These are phyloP conservation scores for Prunus padus DNA, from an alignment of 306 rosid genomes.

Conservation along the genomic window DNA sequence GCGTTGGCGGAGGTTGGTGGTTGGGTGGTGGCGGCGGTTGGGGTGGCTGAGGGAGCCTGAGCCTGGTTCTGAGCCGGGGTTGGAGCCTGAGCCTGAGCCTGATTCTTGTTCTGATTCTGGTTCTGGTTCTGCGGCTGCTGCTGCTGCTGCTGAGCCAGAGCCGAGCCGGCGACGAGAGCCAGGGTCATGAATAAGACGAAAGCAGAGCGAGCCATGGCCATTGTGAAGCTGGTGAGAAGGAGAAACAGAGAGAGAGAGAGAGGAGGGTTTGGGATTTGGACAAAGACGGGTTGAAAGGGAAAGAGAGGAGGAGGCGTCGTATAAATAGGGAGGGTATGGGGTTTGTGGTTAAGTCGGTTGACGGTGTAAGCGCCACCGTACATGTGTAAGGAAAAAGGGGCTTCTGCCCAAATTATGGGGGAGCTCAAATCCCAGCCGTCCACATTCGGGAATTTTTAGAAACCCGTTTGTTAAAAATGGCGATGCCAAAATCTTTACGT, in stretches of 20 bases:
- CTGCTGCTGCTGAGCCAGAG: conserved; percentile 4
- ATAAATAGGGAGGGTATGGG: not conserved
- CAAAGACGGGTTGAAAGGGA: not conserved
- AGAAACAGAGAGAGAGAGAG: not conserved
- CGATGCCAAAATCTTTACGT: not conserved
- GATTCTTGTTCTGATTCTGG: too few species aligned
- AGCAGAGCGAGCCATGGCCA: conserved; percentile 52
- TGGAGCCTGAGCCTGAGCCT: too few species aligned
- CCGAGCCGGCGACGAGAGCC: conserved; percentile 36
- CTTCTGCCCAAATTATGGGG: not conserved
- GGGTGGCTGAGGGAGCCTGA: conserved; percentile 36
- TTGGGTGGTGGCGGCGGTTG: conserved; percentile 18
- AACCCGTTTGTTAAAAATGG: not conserved
- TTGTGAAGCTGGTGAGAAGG: not conserved
- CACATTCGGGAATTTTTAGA: not conserved
- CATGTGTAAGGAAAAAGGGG: not conserved
- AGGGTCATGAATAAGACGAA: conserved; percentile 26
- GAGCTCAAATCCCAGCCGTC: not conserved
- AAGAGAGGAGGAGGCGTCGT: not conserved
- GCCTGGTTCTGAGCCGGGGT: not conserved
- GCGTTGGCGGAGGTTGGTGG: conserved; percentile 14
- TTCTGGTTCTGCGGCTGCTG: too few species aligned
- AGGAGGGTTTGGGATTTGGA: conserved; percentile 9
- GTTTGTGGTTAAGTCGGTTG: not conserved
- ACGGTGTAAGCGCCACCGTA: not conserved